Evolutionary conservation across 2,329 filamentous ascomycete genomes (phyloP).

Genomic region (Aspergillus floridensis): DNA sequence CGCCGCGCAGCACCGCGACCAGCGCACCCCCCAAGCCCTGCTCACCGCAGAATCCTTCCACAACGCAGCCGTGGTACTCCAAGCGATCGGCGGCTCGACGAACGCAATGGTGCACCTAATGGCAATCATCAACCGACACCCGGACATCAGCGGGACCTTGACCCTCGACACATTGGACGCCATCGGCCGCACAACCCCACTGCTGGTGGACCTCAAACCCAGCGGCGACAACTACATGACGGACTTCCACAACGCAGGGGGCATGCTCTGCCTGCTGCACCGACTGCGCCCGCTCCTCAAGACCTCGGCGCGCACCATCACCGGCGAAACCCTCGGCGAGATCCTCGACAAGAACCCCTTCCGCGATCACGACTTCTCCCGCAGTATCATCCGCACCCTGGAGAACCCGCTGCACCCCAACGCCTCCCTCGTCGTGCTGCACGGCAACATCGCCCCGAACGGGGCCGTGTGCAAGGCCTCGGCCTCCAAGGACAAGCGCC

Average conservation of each 20-base stretch:
- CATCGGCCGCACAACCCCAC: slow-evolving; percentile 46
- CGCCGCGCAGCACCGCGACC: slow-evolving; percentile 31
- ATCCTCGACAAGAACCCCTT: slow-evolving; percentile 44
- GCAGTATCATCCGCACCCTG: slow-evolving; percentile 44
- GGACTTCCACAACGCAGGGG: slow-evolving; percentile 54
- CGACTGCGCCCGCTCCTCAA: slow-evolving; percentile 46
- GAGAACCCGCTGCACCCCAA: slow-evolving; percentile 44
- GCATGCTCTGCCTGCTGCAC: slow-evolving; percentile 50
- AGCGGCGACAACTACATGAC: slow-evolving; percentile 55
- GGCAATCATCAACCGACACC: slow-evolving; percentile 54
- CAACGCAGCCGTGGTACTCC: slow-evolving; percentile 54
- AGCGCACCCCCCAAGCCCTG: slow-evolving; percentile 44
- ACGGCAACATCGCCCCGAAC: slow-evolving; percentile 49
- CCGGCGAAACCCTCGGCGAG: slow-evolving; percentile 48
- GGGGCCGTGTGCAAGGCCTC: slow-evolving; percentile 52
- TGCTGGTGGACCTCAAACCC: slow-evolving; percentile 53
- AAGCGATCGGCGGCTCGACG: slow-evolving; percentile 55
- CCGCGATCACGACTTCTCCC: slow-evolving; percentile 40
- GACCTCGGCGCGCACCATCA: slow-evolving; percentile 46
- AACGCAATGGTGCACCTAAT: slow-evolving; percentile 56
- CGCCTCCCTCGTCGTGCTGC: slow-evolving; percentile 47
- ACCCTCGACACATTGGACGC: slow-evolving; percentile 49
- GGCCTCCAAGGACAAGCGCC: slow-evolving; percentile 46
- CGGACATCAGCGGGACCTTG: slow-evolving; percentile 44
- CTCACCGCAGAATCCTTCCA: slow-evolving; percentile 48